Conservation (phyloP, 495 filamentous ascomycete genomes). For the Penicillium coprophilum region DNA sequence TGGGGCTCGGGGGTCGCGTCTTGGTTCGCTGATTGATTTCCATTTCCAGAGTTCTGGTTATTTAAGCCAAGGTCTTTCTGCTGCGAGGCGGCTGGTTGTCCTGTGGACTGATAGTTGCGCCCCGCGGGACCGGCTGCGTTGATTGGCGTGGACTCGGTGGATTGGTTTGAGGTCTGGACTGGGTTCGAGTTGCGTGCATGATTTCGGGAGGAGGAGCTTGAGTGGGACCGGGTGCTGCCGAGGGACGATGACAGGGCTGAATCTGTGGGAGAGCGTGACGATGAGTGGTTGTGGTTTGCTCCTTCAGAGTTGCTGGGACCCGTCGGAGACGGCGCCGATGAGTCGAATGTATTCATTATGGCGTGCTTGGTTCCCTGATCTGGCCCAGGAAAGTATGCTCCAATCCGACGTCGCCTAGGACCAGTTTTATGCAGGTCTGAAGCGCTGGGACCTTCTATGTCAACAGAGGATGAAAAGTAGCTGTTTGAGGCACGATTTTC, state of each 20-base stretch:
- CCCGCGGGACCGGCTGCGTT: constrained; percentile 22
- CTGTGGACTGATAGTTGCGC: constrained; percentile 42
- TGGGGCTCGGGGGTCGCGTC: constrained; percentile 22
- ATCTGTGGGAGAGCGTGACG: constrained; percentile 29
- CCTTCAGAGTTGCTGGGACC: constrained; percentile 14
- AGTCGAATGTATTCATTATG: constrained; percentile 42
- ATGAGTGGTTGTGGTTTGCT: constrained; percentile 25
- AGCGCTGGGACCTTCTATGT: constrained; percentile 7
- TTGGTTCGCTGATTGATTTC: constrained; percentile 3
- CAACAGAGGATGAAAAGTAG: not conserved
- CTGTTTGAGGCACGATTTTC: not conserved
- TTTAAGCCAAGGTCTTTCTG: constrained; percentile 1
- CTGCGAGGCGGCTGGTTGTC: constrained; percentile 13
- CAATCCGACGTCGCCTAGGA: constrained; percentile 11
- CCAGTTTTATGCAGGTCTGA: constrained; percentile 17
- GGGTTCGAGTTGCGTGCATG: constrained; percentile 10
- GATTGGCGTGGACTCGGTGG: constrained; percentile 40
- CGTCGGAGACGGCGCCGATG: constrained; percentile 28
- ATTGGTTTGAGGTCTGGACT: constrained; percentile 14
- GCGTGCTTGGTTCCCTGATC: constrained; percentile 33
- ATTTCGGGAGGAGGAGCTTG: constrained; percentile 23
- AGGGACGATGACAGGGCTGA: constrained; percentile 27
- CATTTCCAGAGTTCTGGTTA: not conserved
- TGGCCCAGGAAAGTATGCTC: constrained; percentile 15
- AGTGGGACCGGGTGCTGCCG: constrained; percentile 27